Percentiles rank a stretch among this genome's conserved stretches.
Conservation (phyloP, 1,139 yeast species). For the Yamadazyma siamensis region DNA sequence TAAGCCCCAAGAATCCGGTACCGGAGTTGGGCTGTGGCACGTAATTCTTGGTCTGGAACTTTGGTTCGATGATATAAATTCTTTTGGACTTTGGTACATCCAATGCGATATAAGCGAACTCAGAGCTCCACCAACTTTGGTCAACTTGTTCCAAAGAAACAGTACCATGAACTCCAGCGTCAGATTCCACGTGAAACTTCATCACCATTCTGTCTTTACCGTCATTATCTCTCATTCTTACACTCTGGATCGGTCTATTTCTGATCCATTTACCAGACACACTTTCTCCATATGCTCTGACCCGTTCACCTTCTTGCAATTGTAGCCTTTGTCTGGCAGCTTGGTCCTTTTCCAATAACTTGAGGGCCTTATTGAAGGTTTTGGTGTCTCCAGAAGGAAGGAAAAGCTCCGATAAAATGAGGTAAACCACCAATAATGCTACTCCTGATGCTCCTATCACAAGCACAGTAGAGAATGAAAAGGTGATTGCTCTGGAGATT, state of each 20-base stretch:
- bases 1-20: slow-evolving; percentile 71
- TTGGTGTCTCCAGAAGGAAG: slow-evolving; percentile 91
- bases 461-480: slow-evolving; percentile 56
- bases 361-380: slow-evolving; percentile 82
- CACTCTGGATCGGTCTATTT: slow-evolving; percentile 72
- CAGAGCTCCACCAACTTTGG: slow-evolving; percentile 62
- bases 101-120: slow-evolving; percentile 69
- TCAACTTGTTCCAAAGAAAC: slow-evolving; percentile 80
- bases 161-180: slow-evolving; percentile 49
- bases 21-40: slow-evolving; percentile 29
- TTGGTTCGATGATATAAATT: slow-evolving; percentile 69
- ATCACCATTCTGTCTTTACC: slow-evolving; percentile 79
- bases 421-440: slow-evolving; percentile 68
- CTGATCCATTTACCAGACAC: slow-evolving; percentile 70
- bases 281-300: slow-evolving; percentile 82
- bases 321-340: slow-evolving; percentile 57
- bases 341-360: slow-evolving; percentile 66
- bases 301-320: slow-evolving; percentile 51
- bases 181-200: slow-evolving; percentile 84
- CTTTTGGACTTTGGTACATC: slow-evolving; percentile 73
- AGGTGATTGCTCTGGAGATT: slow-evolving; percentile 55
- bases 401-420: slow-evolving; percentile 72
- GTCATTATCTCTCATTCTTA: slow-evolving; percentile 56
- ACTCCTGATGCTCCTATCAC: slow-evolving; percentile 69
- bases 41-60: slow-evolving; percentile 36